Base-by-base conservation (phyloP, 2,329 filamentous ascomycete species). In the Zymoseptoria pseudotritici region DNA sequence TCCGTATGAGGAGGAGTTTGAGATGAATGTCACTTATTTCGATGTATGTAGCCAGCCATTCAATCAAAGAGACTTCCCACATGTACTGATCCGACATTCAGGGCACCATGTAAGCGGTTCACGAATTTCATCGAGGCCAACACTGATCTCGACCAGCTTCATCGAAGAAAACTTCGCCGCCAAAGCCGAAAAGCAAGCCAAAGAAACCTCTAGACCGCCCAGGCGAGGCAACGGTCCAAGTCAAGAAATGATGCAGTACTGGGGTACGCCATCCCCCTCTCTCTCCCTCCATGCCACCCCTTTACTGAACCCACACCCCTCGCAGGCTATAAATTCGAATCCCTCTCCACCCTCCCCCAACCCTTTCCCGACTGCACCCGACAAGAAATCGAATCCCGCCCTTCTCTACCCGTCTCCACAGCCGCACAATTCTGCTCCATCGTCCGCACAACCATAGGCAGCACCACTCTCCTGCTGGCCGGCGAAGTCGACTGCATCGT, bases 391-490 rank as follows among this genome's bases (percentile, higher is more conserved):
- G 92, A 96, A 71, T 78, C 76, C 58, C 85, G 94, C 26, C 85
- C 89, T 51, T 74, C 84, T 2, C 80, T 88, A 58, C 70, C 86
- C 8, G 92, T 97, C 55, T 92, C 87, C 73, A 99, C 97, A 73
- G 86, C 91, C 70, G 88, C 90, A 0, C 94, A 99, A 71, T 97
- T 97, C 78, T 99, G 94, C 77, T 97, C 92, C 2, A 84, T 99
- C 20, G 92, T 96, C 0, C 86, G 87, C 46, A 97, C 93, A 0
- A 90, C 90, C 0, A 88, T 99, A 58, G 93, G 92, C 1, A 84
- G 84, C 54, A 82, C 84, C 0, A 81, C 82, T 19, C 77, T 97
- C 58, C 84, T 96, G 60, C 82, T 99, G 1, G 94, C 91, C 24
- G 94, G 94, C 36, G 94, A 99, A 77, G 93, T 99, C 19, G 94